A percentile compares a stretch with the other conserved stretches of the same genome.
phyloP scores from a whole-genome alignment of 306 rosid genomes.

The Cicer yamashitae region DNA sequence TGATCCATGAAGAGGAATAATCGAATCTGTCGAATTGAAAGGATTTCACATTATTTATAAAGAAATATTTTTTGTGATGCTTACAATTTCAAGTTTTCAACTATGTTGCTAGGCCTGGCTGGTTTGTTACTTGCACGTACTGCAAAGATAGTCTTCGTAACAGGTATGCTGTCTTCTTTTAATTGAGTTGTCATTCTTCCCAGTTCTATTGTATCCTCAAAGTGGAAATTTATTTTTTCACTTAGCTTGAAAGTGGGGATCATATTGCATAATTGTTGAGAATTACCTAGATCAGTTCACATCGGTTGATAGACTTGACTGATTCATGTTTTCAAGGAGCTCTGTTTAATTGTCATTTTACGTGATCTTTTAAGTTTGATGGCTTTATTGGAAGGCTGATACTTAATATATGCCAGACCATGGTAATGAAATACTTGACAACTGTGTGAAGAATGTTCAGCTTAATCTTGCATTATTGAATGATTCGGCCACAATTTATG shows the following conservation, averaged over 20 bases:
- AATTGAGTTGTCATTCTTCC: constrained; percentile 24
- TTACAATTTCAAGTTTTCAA: constrained; percentile 48
- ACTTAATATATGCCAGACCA: constrained; percentile 62
- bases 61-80: constrained; percentile 19
- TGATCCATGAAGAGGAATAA: constrained; percentile 25
- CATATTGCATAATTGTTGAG: constrained; percentile 24
- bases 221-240: constrained; percentile 17
- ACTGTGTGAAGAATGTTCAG: constrained; percentile 74
- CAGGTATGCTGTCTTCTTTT: constrained; percentile 62
- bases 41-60: constrained; percentile 5
- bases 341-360: constrained; percentile 10
- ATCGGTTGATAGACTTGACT: constrained; percentile 1
- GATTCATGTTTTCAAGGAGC: neutral
- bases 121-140: constrained; percentile 77
- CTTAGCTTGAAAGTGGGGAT: constrained; percentile 7
- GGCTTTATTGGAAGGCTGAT: constrained; percentile 13
- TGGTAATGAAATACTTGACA: constrained; percentile 78
- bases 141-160: constrained; percentile 69
- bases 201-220: constrained; percentile 5
- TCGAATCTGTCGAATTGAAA: constrained; percentile 36
- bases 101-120: constrained; percentile 70
- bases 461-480: constrained; percentile 66
- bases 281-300: neutral
- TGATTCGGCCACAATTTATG: constrained; percentile 56
- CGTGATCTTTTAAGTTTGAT: constrained; percentile 27